Conservation (phyloP, 805 yeast species). For the Ogataea ganodermae region DNA sequence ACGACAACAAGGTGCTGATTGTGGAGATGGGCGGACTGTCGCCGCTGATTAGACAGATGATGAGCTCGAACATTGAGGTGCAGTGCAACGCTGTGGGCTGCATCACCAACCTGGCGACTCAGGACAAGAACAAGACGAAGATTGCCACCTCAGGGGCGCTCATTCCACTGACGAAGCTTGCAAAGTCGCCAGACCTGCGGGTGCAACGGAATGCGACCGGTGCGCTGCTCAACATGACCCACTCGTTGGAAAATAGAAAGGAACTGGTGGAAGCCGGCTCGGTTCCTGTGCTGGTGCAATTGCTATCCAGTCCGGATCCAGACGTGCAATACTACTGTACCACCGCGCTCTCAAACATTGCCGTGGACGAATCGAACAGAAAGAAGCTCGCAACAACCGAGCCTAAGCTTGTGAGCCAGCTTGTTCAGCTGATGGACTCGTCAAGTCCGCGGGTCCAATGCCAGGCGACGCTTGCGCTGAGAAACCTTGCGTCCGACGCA, state of each 20-base stretch:
- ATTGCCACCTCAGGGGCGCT: slow-evolving; percentile 96
- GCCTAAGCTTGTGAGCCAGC: slow-evolving; percentile 84
- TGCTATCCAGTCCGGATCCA: slow-evolving; percentile 83
- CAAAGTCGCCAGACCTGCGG: slow-evolving; percentile 90
- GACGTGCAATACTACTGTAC: slow-evolving; percentile 99
- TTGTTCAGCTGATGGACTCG: slow-evolving; percentile 90
- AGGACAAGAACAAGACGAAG: slow-evolving; percentile 93
- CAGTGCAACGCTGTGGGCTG: slow-evolving; percentile 99
- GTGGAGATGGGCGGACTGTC: slow-evolving; percentile 98
- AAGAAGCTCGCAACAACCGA: slow-evolving; percentile 87
- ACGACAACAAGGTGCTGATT: slow-evolving; percentile 87
- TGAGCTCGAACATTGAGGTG: slow-evolving; percentile 94
- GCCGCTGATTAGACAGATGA: slow-evolving; percentile 96
- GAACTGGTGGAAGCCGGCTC: slow-evolving; percentile 98
- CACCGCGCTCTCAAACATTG: slow-evolving; percentile 94
- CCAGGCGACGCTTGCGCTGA: slow-evolving; percentile 94
- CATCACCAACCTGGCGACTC: slow-evolving; percentile 96
- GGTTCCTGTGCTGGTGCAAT: slow-evolving; percentile 89
- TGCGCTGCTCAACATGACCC: slow-evolving; percentile 96
- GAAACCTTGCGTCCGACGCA: slow-evolving; percentile 95
- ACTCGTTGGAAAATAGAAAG: slow-evolving; percentile 92
- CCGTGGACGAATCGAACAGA: slow-evolving; percentile 92
- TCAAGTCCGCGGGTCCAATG: slow-evolving; percentile 95
- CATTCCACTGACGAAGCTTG: slow-evolving; percentile 90
- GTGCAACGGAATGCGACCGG: slow-evolving; percentile 99